Evolutionary conservation across 768 basidiomycete species (phyloP), one percentile per base, ranked within the genome.

Genomic region (Termitomyces sp.): DNA sequence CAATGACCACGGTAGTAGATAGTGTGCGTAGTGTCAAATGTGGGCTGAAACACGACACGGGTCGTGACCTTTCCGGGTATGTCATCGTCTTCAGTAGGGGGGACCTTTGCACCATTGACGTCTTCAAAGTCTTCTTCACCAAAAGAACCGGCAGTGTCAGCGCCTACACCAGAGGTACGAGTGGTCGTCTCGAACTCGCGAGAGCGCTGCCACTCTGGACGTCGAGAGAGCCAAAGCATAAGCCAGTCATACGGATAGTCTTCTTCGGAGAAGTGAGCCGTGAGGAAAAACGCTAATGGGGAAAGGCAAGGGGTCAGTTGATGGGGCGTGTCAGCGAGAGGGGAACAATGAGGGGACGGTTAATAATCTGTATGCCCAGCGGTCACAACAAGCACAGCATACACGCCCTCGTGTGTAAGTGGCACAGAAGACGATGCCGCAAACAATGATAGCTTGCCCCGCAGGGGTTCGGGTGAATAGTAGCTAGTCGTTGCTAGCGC

Each of bases 181-280:
- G 91, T 93, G 17, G 92, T 94, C 0, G 91, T 92, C 76, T 94
- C 92, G 63, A 94, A 92, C 74, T 94, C 92, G 60, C 92, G 85
- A 8, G 91, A 92, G 43, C 91, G 87, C 69, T 93, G 91, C 91
- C 91, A 93, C 73, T 93, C 91, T 46, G 91, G 78, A 31, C 89
- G 83, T 56, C 90, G 86, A 47, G 90, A 90, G 53, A 94, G 84
- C 91, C 91, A 94, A 37, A 92, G 81, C 89, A 93, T 93, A 56
- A 94, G 81, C 91, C 91, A 94, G 74, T 94, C 91, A 67, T 92
- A 94, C 4, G 91, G 92, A 65, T 90, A 90, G 70, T 94, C 92
- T 73, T 94, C 92, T 75, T 94, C 92, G 65, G 86, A 89, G 78
- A 94, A 94, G 74, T 93, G 89, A 9, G 92, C 92, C 15, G 92